phyloP scores from a whole-genome alignment of 192 early-diverging fungal species.

The Chytriomyces confervae region DNA sequence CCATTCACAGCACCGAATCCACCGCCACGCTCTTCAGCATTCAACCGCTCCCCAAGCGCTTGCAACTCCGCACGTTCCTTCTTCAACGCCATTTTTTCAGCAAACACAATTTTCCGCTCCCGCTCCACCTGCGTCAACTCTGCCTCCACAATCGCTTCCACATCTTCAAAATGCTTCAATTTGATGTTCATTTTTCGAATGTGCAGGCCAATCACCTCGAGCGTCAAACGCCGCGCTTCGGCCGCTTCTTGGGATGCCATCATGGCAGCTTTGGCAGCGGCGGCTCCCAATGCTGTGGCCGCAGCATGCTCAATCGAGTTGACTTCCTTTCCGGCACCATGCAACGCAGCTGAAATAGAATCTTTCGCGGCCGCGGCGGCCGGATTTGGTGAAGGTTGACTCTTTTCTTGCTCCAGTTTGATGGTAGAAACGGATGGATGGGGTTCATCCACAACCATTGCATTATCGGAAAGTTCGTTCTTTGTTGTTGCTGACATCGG shows the following conservation, averaged over 20 bases:
- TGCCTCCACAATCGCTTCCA: conserved; percentile 86
- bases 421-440: neutral
- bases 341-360: conserved; percentile 12
- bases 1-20: neutral
- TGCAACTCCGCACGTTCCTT: conserved; percentile 36
- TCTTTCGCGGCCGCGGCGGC: neutral
- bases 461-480: conserved; percentile 31
- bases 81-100: conserved; percentile 47
- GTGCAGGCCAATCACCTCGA: conserved; percentile 84
- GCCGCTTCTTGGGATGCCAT: conserved; percentile 85
- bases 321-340: neutral
- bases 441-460: conserved; percentile 10
- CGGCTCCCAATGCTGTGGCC: conserved; percentile 87
- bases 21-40: neutral
- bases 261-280: conserved; percentile 85
- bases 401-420: neutral
- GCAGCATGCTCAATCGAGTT: conserved; percentile 75
- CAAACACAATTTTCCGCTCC: conserved; percentile 66
- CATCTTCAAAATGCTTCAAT: conserved; percentile 89
- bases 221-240: conserved; percentile 82
- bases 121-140: conserved; percentile 82
- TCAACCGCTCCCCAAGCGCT: conserved; percentile 21
- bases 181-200: conserved; percentile 90
- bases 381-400: too few relatives aligned
- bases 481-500: conserved; percentile 20